Evolutionary conservation across 495 filamentous ascomycete genomes (phyloP).

Genomic region (Penicillium ucsense): DNA sequence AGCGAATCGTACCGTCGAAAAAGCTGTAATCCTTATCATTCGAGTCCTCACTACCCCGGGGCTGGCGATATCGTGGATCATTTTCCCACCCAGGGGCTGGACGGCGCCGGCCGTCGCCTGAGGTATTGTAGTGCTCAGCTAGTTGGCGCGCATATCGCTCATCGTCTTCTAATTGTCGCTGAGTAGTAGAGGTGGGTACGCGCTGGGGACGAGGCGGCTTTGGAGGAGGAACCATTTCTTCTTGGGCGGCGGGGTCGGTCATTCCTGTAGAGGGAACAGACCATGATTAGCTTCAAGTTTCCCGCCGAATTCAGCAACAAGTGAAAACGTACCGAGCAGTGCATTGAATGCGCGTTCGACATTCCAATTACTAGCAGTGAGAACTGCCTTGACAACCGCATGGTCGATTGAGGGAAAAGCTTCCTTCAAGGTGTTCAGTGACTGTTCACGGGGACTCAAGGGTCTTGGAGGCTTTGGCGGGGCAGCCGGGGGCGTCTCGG

Average conservation of each 20-base stretch:
- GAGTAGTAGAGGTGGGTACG: constrained; percentile 46
- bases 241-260: constrained; percentile 81
- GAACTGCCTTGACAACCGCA: constrained; percentile 76
- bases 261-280: constrained; percentile 48
- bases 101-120: constrained; percentile 21
- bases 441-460: constrained; percentile 67
- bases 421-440: constrained; percentile 81
- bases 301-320: background rate
- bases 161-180: constrained; percentile 78
- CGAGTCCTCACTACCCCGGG: constrained; percentile 31
- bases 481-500: constrained; percentile 48
- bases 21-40: constrained; percentile 72
- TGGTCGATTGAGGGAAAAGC: constrained; percentile 83
- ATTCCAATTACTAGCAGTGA: constrained; percentile 74
- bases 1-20: constrained; percentile 54
- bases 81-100: constrained; percentile 36
- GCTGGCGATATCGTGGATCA: constrained; percentile 22
- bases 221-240: constrained; percentile 54
- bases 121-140: constrained; percentile 73
- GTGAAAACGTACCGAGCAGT: constrained; percentile 55
- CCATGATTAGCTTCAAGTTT: background rate
- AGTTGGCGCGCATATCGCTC: constrained; percentile 91
- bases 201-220: constrained; percentile 59
- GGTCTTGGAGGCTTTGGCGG: constrained; percentile 88
- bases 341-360: constrained; percentile 96